Conservation (phyloP, 129 eudicot genomes). For the Oenanthe sinensis region DNA sequence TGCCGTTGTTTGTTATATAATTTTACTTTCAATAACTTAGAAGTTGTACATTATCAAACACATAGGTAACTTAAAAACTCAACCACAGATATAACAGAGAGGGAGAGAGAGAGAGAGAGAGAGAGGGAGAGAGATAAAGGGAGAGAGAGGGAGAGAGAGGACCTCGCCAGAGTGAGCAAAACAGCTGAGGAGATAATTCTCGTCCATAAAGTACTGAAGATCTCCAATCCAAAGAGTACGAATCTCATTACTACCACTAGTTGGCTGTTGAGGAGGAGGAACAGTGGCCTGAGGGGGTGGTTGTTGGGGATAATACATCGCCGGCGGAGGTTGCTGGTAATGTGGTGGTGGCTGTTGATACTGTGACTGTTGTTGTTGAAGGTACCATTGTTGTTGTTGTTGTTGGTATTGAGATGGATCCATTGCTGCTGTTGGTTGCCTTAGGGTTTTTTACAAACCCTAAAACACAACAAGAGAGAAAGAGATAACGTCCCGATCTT, state of each 20-base stretch:
- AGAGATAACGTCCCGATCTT: conserved; percentile 5
- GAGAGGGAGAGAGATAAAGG: background rate
- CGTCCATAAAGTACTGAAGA: conserved; percentile 98
- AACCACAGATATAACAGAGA: too few relatives aligned
- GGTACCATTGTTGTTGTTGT: conserved; percentile 5
- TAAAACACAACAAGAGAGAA: background rate
- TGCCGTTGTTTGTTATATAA: too few relatives aligned
- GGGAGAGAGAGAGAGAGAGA: background rate
- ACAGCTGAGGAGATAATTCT: conserved; percentile 48
- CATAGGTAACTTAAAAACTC: background rate
- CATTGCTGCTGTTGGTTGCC: conserved; percentile 31
- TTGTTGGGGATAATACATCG: conserved; percentile 51
- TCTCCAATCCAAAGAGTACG: conserved; percentile 96
- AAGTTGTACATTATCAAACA: background rate
- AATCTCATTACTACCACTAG: conserved; percentile 53
- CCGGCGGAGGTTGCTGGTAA: conserved; percentile 26
- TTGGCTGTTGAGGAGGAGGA: conserved; percentile 38
- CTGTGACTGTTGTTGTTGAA: conserved; percentile 16
- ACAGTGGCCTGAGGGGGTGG: conserved; percentile 29
- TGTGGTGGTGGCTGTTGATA: conserved; percentile 31
- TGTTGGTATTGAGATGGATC: conserved; percentile 47
- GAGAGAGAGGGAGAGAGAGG: background rate
- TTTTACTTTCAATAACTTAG: too few relatives aligned
- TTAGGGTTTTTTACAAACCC: conserved; percentile 23
- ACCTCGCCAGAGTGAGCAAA: conserved; percentile 86